These are phyloP conservation scores for Calonectria naviculata DNA, from an alignment of 2,329 filamentous ascomycete species.

Conservation along the genomic window DNA sequence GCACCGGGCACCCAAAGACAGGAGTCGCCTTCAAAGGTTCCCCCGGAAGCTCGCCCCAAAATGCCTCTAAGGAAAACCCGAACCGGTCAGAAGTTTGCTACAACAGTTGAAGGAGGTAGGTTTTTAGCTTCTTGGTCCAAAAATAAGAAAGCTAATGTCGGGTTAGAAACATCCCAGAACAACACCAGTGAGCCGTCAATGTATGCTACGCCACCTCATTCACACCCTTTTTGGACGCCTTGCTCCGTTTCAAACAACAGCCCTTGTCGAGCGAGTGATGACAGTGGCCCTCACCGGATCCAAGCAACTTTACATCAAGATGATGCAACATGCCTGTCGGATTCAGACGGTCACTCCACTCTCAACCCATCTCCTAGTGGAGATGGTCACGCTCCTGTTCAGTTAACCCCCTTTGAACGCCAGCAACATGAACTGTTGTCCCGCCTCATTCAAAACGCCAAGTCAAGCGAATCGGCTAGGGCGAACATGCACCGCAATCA, in stretches of 20 bases:
- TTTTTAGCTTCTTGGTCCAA: background rate
- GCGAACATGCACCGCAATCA: constrained; percentile 19
- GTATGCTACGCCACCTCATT: constrained; percentile 53
- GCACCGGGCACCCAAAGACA: background rate
- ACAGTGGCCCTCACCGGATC: background rate
- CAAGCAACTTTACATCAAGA: constrained; percentile 13
- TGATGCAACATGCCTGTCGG: constrained; percentile 24
- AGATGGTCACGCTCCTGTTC: constrained; percentile 34
- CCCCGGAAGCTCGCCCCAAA: constrained; percentile 33
- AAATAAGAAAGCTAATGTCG: constrained; percentile 18
- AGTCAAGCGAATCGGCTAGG: constrained; percentile 25
- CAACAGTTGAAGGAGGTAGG: constrained; percentile 29
- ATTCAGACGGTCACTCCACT: constrained; percentile 10
- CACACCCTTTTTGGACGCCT: constrained; percentile 27
- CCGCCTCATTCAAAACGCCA: constrained; percentile 48
- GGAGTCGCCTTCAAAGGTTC: constrained; percentile 22
- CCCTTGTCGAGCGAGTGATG: constrained; percentile 20
- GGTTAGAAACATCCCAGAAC: constrained; percentile 24
- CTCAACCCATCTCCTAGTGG: constrained; percentile 46
- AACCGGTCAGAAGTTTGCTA: constrained; percentile 28
- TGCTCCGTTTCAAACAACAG: constrained; percentile 22
- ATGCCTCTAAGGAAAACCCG: constrained; percentile 38
- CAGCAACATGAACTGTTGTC: constrained; percentile 52
- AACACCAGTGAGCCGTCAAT: constrained; percentile 52
- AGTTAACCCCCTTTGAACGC: constrained; percentile 52